Base-by-base conservation (phyloP, 2,329 filamentous ascomycete genomes). In the Pseudogymnoascus sp. region DNA sequence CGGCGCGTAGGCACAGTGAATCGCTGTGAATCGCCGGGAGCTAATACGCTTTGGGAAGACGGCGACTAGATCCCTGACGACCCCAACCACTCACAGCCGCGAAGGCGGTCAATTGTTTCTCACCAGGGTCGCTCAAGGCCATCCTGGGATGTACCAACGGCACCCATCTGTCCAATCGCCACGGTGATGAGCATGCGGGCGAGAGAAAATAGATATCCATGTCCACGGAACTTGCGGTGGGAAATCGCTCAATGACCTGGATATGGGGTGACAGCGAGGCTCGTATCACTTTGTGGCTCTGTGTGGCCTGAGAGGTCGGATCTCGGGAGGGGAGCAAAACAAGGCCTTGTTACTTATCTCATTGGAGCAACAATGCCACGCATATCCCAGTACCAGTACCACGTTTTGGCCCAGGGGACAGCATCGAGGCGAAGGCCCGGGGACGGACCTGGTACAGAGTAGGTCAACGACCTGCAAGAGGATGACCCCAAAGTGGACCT, bases 1-100 rank as follows among this genome's bases (percentile, higher is more conserved):
- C 62, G 54, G 64, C 65, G 66, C 64, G 60, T 66, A 67, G 43
- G 61, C 58, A 64, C 43, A 50, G 43, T 50, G 43, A 50, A 50
- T 50, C 43, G 43, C 38, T 34, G 62, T 61, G 57, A 39, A 57
- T 20, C 35, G 58, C 59, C 62, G 64, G 62, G 35, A 62, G 39
- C 61, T 62, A 65, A 38, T 57, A 25, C 28, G 22, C 34, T 62
- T 66, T 18, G 28, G 62, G 61, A 25, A 6, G 60, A 30, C 60
- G 61, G 64, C 62, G 62, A 62, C 60, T 65, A 67, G 61, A 65
- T 63, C 62, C 64, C 59, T 43, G 65, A 30, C 39, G 8, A 9
- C 6, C 22, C 4, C 43, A 22, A 50, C 43, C 43, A 50, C 43
- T 30, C 43, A 50, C 25, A 50, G 22, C 43, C 14, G 28, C 22